Conservation (phyloP, 495 filamentous ascomycete species). For the Aspergillus mulundensis region DNA sequence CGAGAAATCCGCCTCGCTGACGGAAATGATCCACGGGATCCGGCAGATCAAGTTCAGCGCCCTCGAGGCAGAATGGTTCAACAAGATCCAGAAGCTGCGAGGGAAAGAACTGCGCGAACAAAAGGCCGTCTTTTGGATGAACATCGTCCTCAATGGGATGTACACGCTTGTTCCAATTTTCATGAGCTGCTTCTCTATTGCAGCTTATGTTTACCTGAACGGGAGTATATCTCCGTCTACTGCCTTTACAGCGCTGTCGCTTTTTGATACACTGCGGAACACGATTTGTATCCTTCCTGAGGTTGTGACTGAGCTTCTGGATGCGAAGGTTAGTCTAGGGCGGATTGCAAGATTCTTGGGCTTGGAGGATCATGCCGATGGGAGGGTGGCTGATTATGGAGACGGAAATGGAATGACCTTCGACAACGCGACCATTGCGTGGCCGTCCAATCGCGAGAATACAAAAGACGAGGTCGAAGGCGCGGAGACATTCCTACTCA, state of each 20-base stretch:
- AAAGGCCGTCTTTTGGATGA: slow-evolving; percentile 54
- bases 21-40: slow-evolving; percentile 69
- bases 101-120: slow-evolving; percentile 56
- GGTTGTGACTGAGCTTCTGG: slow-evolving; percentile 55
- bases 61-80: slow-evolving; percentile 65
- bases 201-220: slow-evolving; percentile 55
- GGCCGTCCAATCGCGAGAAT: slow-evolving; percentile 55
- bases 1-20: slow-evolving; percentile 63
- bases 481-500: slow-evolving; percentile 41
- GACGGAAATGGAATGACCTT: slow-evolving; percentile 48
- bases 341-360: slow-evolving; percentile 63
- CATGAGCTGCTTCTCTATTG: slow-evolving; percentile 60
- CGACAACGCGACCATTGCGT: slow-evolving; percentile 60
- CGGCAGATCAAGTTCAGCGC: slow-evolving; percentile 79
- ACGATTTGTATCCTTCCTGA: slow-evolving; percentile 62
- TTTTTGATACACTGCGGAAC: slow-evolving; percentile 61
- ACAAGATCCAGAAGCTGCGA: slow-evolving; percentile 57
- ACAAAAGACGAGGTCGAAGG: slow-evolving; percentile 32
- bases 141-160: slow-evolving; percentile 41
- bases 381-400: slow-evolving; percentile 31
- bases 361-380: slow-evolving; percentile 53
- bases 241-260: slow-evolving; percentile 67
- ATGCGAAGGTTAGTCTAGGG: slow-evolving; percentile 60
- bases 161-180: slow-evolving; percentile 65
- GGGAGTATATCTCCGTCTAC: slow-evolving; percentile 57